Conservation (phyloP, 345 rosid genomes). For the Psidium friedrichsthalianum region DNA sequence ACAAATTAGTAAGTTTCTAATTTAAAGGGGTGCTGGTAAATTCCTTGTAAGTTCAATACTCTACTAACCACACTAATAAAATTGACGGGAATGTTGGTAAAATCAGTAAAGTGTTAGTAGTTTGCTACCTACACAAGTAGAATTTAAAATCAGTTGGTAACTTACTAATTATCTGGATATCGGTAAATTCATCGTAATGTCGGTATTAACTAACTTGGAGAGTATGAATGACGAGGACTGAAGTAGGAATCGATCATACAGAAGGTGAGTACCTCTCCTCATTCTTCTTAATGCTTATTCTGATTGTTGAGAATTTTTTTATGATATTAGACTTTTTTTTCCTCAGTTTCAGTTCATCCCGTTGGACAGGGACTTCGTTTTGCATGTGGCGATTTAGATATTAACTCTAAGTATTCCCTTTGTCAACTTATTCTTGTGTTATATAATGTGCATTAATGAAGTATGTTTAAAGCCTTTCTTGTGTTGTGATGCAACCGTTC, state of each 20-base stretch:
- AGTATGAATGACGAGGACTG: conserved; percentile 15
- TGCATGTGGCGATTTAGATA: no score
- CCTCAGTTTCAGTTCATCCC: neutral
- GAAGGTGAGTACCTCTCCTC: neutral
- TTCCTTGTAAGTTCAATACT: no score
- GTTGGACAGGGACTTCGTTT: no score
- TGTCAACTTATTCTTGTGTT: no score
- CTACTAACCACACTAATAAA: neutral
- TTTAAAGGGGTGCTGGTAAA: neutral
- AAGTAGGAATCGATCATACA: conserved; percentile 19
- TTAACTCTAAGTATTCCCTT: neutral
- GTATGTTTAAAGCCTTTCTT: no score
- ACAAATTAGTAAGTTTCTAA: neutral
- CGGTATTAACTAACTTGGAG: neutral
- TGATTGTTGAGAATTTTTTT: neutral
- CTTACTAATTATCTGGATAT: neutral
- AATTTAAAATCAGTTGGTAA: no score
- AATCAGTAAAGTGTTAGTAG: no score
- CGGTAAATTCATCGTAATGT: neutral
- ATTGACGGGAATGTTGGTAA: no score
- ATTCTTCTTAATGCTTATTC: neutral
- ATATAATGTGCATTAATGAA: no score
- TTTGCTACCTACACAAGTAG: neutral
- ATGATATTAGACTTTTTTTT: neutral
- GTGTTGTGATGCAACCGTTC: no score